Evolutionary conservation across 495 filamentous ascomycete genomes (phyloP).

Genomic region (Lasiosphaeria ovina): DNA sequence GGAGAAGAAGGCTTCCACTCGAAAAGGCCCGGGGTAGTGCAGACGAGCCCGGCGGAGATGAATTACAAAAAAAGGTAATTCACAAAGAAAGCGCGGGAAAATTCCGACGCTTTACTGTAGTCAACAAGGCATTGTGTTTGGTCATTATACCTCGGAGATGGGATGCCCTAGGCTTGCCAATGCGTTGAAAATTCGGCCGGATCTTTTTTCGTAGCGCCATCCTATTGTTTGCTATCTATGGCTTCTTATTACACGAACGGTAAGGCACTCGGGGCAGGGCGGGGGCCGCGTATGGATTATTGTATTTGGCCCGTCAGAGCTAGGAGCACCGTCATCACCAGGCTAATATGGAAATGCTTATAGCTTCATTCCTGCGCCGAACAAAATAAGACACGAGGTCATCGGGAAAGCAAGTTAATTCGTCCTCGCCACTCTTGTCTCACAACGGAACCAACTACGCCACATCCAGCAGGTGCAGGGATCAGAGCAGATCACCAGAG

Average conservation of each 20-base stretch:
- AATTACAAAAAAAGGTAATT: neutral
- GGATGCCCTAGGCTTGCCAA: neutral
- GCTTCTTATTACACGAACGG: neutral
- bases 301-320: too few relatives aligned
- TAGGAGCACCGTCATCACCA: too few relatives aligned
- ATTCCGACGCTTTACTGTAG: too few relatives aligned
- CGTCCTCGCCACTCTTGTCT: neutral
- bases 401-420: neutral
- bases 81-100: neutral
- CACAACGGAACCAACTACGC: neutral
- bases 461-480: slow-evolving; percentile 7
- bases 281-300: too few relatives aligned
- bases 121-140: neutral
- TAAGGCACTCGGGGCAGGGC: too few relatives aligned
- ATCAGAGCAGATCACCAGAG: slow-evolving; percentile 14
- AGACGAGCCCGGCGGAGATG: neutral
- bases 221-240: neutral
- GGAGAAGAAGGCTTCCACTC: neutral
- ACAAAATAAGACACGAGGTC: neutral
- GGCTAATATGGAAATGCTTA: too few relatives aligned
- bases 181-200: neutral
- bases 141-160: slow-evolving; percentile 1
- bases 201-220: neutral
- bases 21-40: neutral
- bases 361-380: too few relatives aligned